phyloP scores from a whole-genome alignment of 495 filamentous ascomycete species.

The Penicillium canescens region DNA sequence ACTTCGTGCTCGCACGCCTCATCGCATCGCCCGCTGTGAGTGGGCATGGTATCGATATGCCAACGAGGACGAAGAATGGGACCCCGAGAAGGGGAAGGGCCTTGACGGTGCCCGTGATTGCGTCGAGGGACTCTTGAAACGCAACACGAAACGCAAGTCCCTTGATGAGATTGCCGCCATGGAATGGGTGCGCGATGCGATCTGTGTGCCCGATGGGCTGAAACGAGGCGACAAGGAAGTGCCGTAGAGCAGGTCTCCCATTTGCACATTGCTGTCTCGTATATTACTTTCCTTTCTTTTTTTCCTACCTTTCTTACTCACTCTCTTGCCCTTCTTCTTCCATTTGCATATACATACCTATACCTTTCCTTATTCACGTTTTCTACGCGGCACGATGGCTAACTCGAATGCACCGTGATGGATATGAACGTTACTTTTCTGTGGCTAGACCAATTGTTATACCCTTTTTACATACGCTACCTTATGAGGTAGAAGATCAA shows the following conservation, averaged over 20 bases:
- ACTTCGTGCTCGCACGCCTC: conserved; percentile 74
- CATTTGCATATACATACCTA: not conserved
- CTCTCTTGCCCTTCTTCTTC: not conserved
- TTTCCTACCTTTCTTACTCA: conserved; percentile 1
- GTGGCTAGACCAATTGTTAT: conserved; percentile 28
- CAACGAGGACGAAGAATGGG: conserved; percentile 72
- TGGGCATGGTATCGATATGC: conserved; percentile 91
- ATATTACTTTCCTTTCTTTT: conserved; percentile 5
- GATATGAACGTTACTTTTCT: conserved; percentile 2
- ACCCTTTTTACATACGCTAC: conserved; percentile 16
- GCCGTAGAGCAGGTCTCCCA: conserved; percentile 44
- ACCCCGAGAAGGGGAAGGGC: conserved; percentile 55
- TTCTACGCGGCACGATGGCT: conserved; percentile 13
- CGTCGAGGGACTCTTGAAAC: conserved; percentile 79
- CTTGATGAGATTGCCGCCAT: conserved; percentile 68
- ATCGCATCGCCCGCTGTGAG: conserved; percentile 91
- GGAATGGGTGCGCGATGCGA: conserved; percentile 75
- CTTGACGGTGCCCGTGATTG: conserved; percentile 74
- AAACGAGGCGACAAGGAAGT: conserved; percentile 67
- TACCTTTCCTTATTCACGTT: conserved; percentile 5
- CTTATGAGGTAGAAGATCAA: not conserved
- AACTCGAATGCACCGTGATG: not conserved
- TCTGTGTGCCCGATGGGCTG: conserved; percentile 70
- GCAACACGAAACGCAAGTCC: conserved; percentile 71
- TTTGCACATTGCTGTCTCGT: not conserved